Evolutionary conservation across 345 rosid genomes (phyloP), one percentile per base, ranked within the genome.

Genomic region (Gossypium turneri): DNA sequence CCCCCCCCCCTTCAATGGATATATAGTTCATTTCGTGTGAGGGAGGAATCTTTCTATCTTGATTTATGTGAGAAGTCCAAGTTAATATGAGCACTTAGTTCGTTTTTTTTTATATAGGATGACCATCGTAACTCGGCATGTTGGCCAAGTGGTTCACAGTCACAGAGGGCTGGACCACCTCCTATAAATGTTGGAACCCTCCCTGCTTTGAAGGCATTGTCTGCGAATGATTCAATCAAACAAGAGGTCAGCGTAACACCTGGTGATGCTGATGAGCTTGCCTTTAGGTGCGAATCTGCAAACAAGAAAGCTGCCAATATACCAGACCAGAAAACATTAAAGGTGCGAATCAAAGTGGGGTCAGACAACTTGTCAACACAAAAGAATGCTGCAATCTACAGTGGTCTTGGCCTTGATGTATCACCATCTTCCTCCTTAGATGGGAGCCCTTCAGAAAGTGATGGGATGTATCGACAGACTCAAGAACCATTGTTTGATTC

Each of bases 291-390:
- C 12, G 83, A 82, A 72, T 12, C 79, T 56, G 79, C 62, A 64
- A 76, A 72, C 44, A 85, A 81, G 79, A 78, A 86, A 83, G 76
- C 76, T 62, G 69, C 78, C 74, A 77, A 78, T 68, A 75, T 87
- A 56, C 78, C 89, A 12, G 90, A 91, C 72, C 90, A 83, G 76
- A 95, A 86, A 81, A 81, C 82, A 79, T 81, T 90, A 70, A 93
- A 85, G 85, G 84, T 95, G 74, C 91, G 97, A 78, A 86, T 90
- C 43, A 93, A 86, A 90, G 87, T 91, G 74, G 92, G 97, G 79
- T 84, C 97, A 17, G 94, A 84, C 84, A 94, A 95, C 84, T 86
- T 87, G 86, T 81, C 87, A 20, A 82, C 92, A 58, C 84, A 73
- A 79, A 90, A 87, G 78, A 91, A 83, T 81, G 94, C 86, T 71